phyloP scores from a whole-genome alignment of 2,329 filamentous ascomycete genomes.

The Monosporascus sp. region DNA sequence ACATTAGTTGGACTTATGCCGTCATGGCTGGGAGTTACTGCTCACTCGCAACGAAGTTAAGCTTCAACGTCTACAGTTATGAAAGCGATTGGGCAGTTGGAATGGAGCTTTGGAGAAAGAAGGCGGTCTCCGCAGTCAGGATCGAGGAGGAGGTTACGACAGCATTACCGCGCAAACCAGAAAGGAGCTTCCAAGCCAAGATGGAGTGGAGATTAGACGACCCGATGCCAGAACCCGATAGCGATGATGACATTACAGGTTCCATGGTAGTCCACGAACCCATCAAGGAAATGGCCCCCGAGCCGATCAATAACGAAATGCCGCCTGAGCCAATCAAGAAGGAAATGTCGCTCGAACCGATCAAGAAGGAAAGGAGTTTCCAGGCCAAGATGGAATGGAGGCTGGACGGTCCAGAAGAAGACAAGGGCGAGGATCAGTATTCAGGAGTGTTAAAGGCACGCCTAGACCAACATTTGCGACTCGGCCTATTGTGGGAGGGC shows the following conservation, averaged over 20 bases:
- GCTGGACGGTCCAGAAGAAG: constrained; percentile 37
- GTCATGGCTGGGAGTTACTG: constrained; percentile 80
- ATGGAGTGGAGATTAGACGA: constrained; percentile 38
- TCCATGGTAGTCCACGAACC: not conserved
- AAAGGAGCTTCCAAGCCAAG: constrained; percentile 50
- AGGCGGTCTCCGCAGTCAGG: constrained; percentile 35
- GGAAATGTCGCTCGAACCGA: constrained; percentile 7
- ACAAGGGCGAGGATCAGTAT: constrained; percentile 55
- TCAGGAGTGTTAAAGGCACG: constrained; percentile 86
- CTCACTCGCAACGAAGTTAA: constrained; percentile 83
- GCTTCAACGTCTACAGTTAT: constrained; percentile 98
- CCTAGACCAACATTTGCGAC: constrained; percentile 80
- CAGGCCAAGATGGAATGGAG: constrained; percentile 45
- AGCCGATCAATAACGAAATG: not conserved
- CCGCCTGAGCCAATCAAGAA: not conserved
- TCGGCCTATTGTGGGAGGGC: constrained; percentile 89
- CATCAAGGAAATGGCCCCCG: constrained; percentile 4
- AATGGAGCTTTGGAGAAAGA: constrained; percentile 84
- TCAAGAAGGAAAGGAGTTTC: constrained; percentile 36
- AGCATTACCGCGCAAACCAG: constrained; percentile 19
- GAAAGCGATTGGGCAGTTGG: constrained; percentile 91
- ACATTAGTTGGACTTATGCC: constrained; percentile 84
- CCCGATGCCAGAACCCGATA: not conserved
- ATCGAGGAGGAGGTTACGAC: constrained; percentile 21
- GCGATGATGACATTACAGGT: not conserved